Conservation (phyloP, 257 asterid genomes). For the Gentiana straminea region DNA sequence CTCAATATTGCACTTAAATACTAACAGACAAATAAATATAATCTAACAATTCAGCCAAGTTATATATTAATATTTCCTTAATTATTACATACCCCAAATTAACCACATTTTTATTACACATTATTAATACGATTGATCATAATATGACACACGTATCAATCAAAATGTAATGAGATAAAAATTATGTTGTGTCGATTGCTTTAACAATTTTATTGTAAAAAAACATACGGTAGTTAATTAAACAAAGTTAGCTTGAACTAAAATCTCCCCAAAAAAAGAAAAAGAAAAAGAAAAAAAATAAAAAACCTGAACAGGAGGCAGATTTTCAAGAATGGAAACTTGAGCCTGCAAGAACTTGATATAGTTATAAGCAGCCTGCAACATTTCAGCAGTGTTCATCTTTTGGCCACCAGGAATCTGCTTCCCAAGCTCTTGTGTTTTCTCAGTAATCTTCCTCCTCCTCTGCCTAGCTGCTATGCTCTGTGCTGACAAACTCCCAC, state of each 20-base stretch:
- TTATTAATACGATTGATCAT: too few species aligned
- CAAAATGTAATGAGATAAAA: conserved; percentile 3
- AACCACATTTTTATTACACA: too few species aligned
- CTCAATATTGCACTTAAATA: too few species aligned
- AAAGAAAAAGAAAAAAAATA: background rate
- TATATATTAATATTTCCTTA: too few species aligned
- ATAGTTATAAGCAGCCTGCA: conserved; percentile 64
- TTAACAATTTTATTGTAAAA: too few species aligned
- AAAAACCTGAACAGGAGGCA: conserved; percentile 35
- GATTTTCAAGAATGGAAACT: conserved; percentile 37
- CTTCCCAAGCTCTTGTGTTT: conserved; percentile 82
- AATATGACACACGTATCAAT: too few species aligned
- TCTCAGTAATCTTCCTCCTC: conserved; percentile 73
- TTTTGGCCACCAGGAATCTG: conserved; percentile 75
- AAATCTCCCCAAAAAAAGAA: too few species aligned
- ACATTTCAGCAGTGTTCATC: conserved; percentile 93
- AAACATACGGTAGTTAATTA: too few species aligned
- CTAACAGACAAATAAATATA: too few species aligned
- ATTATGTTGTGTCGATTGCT: background rate
- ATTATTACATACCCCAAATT: too few species aligned
- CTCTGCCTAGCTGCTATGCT: conserved; percentile 79
- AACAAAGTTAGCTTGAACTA: too few species aligned
- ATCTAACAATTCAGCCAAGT: too few species aligned
- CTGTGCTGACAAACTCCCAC: conserved; percentile 49
- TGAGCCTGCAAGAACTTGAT: conserved; percentile 74